A percentile compares a stretch with the other conserved stretches of the same genome.
phyloP scores from a whole-genome alignment of 208 protist species.

The Entamoeba moshkovskii region DNA sequence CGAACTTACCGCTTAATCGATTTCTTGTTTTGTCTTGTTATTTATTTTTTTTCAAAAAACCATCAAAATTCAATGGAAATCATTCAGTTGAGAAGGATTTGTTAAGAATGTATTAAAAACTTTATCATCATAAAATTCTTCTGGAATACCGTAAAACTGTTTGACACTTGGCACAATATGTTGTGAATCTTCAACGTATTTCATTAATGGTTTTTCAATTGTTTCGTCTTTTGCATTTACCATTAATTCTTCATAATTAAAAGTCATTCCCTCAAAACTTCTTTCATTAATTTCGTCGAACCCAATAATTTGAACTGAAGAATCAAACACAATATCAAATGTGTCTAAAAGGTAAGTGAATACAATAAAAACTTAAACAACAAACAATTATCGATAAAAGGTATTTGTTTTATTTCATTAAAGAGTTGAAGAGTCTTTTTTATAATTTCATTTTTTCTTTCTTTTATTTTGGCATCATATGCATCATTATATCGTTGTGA shows the following conservation, averaged over 20 bases:
- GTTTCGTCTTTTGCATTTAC: background rate
- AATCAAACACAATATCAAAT: background rate
- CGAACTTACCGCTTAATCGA: constrained; percentile 9
- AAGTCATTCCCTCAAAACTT: too few species aligned
- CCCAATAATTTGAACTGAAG: background rate
- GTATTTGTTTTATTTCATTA: background rate
- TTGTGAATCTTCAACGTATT: background rate
- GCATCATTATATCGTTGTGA: background rate
- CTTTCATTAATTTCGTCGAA: background rate
- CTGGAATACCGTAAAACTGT: background rate
- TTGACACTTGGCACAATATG: background rate
- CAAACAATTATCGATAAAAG: background rate
- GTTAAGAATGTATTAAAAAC: background rate
- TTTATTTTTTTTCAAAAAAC: background rate
- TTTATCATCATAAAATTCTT: background rate
- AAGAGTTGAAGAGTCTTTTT: background rate
- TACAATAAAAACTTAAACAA: background rate
- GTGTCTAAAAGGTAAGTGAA: background rate
- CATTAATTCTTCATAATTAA: too few species aligned
- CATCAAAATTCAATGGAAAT: too few species aligned
- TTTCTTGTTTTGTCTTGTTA: background rate
- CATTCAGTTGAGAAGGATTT: too few species aligned
- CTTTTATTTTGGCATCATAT: background rate
- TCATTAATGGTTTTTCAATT: background rate
- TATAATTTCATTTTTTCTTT: background rate